Conservation (phyloP, 2,329 filamentous ascomycete species). For the Amesomyces nigricolor region DNA sequence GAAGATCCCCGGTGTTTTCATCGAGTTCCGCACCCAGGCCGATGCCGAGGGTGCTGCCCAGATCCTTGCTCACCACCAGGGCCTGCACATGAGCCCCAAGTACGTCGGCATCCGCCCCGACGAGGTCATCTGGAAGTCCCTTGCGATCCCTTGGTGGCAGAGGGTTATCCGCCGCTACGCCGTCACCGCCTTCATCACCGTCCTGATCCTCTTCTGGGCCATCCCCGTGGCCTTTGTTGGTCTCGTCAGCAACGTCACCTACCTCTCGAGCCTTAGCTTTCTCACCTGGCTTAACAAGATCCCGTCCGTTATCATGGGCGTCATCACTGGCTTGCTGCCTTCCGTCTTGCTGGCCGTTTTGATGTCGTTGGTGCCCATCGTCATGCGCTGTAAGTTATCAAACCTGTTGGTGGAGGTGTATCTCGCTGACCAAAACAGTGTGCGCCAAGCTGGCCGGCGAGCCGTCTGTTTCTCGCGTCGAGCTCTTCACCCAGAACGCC, state of each 20-base stretch:
- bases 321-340: slow-evolving; percentile 80
- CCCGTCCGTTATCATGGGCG: slow-evolving; percentile 66
- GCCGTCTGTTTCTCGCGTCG: slow-evolving; percentile 71
- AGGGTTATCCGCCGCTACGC: slow-evolving; percentile 65
- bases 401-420: background rate
- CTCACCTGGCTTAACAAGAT: slow-evolving; percentile 66
- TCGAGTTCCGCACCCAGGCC: slow-evolving; percentile 79
- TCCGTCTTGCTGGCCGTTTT: slow-evolving; percentile 72
- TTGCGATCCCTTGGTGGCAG: slow-evolving; percentile 84
- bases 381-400: slow-evolving; percentile 62
- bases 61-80: slow-evolving; percentile 78
- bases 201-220: slow-evolving; percentile 82
- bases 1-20: slow-evolving; percentile 72
- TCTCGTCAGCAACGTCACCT: slow-evolving; percentile 76
- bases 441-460: slow-evolving; percentile 77
- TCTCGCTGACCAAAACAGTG: slow-evolving; percentile 37
- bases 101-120: slow-evolving; percentile 76
- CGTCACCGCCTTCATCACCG: slow-evolving; percentile 66
- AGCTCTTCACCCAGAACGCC: slow-evolving; percentile 83
- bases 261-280: slow-evolving; percentile 60
- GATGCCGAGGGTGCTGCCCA: slow-evolving; percentile 86
- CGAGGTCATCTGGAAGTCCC: slow-evolving; percentile 83
- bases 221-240: slow-evolving; percentile 73
- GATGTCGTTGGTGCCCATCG: slow-evolving; percentile 77
- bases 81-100: slow-evolving; percentile 78